A percentile compares a stretch with the other conserved stretches of the same genome.
These are phyloP conservation scores for Liquidambar formosana DNA, from an alignment of 164 flowering plant genomes.

Conservation along the genomic window DNA sequence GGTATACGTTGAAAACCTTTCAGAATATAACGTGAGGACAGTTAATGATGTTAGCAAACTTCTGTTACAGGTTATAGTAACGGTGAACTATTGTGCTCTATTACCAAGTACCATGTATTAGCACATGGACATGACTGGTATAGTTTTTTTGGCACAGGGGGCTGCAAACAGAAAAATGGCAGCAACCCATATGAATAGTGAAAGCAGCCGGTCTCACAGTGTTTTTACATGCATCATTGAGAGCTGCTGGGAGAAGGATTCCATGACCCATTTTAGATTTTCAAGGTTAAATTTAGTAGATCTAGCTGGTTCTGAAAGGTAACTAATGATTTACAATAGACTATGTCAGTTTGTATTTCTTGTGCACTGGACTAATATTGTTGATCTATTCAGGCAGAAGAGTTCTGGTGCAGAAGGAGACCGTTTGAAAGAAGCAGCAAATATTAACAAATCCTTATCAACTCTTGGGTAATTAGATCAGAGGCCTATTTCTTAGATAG, in stretches of 20 bases:
- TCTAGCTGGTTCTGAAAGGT: constrained; percentile 98
- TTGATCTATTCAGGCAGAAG: constrained; percentile 62
- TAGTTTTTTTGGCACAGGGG: constrained; percentile 48
- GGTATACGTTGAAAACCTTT: constrained; percentile 86
- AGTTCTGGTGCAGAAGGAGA: constrained; percentile 97
- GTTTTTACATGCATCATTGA: constrained; percentile 90
- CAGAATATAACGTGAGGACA: constrained; percentile 57
- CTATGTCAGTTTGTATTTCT: not conserved
- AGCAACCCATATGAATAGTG: constrained; percentile 84
- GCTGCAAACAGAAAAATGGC: constrained; percentile 88
- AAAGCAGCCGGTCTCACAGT: constrained; percentile 96
- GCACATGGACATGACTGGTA: not conserved
- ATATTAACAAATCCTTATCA: constrained; percentile 88
- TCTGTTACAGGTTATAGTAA: constrained; percentile 51
- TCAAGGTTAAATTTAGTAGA: constrained; percentile 89
- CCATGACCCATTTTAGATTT: constrained; percentile 71
- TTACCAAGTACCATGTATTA: not conserved
- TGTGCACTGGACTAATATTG: constrained; percentile 9
- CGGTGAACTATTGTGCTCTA: constrained; percentile 3
- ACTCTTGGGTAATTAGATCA: constrained; percentile 70
- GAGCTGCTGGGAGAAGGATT: constrained; percentile 85
- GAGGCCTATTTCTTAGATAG: constrained; percentile 2
- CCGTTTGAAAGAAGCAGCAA: constrained; percentile 92
- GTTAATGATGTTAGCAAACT: constrained; percentile 70
- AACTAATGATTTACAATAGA: constrained; percentile 8